phyloP scores from a whole-genome alignment of 2,329 filamentous ascomycete species.

The Clonostachys byssicola region DNA sequence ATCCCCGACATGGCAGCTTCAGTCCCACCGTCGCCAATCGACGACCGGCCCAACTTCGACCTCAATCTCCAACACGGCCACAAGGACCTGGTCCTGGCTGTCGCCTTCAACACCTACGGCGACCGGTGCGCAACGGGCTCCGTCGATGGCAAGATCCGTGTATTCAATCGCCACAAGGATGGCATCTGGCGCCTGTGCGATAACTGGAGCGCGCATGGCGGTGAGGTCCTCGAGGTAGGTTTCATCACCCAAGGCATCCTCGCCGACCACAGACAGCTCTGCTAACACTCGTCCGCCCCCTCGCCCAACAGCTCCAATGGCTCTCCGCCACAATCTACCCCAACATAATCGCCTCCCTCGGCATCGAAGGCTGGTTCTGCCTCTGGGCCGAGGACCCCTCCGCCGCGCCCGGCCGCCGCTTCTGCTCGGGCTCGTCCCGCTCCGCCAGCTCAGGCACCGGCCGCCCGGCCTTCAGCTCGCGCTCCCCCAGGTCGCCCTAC shows the following conservation, averaged over 20 bases:
- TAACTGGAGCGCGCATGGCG: constrained; percentile 85
- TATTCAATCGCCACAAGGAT: constrained; percentile 81
- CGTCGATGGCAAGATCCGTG: constrained; percentile 87
- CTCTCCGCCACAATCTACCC: constrained; percentile 84
- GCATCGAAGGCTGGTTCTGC: constrained; percentile 84
- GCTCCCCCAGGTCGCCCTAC: constrained; percentile 55
- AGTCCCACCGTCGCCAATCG: constrained; percentile 26
- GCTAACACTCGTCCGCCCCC: constrained; percentile 5
- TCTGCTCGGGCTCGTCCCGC: constrained; percentile 54
- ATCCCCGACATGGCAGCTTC: constrained; percentile 14
- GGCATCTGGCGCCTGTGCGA: constrained; percentile 77
- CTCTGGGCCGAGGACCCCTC: constrained; percentile 90
- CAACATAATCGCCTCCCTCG: constrained; percentile 81
- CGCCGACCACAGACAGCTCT: neutral
- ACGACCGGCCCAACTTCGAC: constrained; percentile 46
- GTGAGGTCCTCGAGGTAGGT: constrained; percentile 81
- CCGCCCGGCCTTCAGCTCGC: constrained; percentile 50
- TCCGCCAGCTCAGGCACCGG: constrained; percentile 26
- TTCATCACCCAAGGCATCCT: neutral
- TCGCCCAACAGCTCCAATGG: constrained; percentile 71
- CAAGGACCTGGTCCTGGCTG: constrained; percentile 75
- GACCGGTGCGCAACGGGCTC: constrained; percentile 88
- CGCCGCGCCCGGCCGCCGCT: constrained; percentile 75
- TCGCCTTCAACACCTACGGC: constrained; percentile 89
- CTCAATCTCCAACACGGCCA: constrained; percentile 69